A percentile compares a stretch with the other conserved stretches of the same genome.
Conservation (phyloP, 2,329 filamentous ascomycete species). For the Venturia oleaginea region DNA sequence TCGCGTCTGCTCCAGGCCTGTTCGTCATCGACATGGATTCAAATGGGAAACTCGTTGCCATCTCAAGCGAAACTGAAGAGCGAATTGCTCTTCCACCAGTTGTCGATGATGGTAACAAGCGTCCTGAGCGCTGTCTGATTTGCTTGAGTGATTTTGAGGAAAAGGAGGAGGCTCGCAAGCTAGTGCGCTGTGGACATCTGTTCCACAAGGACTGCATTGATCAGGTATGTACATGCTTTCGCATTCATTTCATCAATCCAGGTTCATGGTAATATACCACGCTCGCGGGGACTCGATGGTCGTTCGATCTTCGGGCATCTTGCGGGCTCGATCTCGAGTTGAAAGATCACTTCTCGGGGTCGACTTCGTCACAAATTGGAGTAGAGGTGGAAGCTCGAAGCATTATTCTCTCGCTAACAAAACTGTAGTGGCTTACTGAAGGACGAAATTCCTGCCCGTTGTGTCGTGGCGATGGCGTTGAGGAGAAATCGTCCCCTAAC, state of each 20-base stretch:
- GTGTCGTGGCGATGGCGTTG: slow-evolving; percentile 50
- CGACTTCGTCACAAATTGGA: no score
- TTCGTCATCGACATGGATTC: slow-evolving; percentile 36
- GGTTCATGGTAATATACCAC: no score
- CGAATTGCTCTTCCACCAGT: slow-evolving; percentile 22
- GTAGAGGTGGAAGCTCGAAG: no score
- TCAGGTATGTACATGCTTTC: slow-evolving; percentile 40
- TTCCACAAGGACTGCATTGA: slow-evolving; percentile 64
- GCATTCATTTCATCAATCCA: no score
- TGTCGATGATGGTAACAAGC: slow-evolving; percentile 25
- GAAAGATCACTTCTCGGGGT: no score
- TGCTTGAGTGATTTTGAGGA: slow-evolving; percentile 58
- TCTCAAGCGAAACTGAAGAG: slow-evolving; percentile 22
- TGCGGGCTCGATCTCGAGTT: no score
- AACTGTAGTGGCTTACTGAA: slow-evolving; percentile 56
- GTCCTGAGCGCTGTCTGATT: slow-evolving; percentile 44
- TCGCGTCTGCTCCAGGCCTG: slow-evolving; percentile 52
- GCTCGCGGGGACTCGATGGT: no score
- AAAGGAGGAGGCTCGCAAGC: slow-evolving; percentile 50
- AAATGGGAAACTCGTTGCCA: slow-evolving; percentile 36
- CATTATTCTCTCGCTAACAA: slow-evolving; percentile 7
- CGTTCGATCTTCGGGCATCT: no score
- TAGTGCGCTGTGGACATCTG: slow-evolving; percentile 55
- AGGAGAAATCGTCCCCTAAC: slow-evolving; percentile 28
- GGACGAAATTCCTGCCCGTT: slow-evolving; percentile 56